These are phyloP conservation scores for Leucocoprinus sp. DNA, from an alignment of 768 basidiomycete species.

Conservation along the genomic window DNA sequence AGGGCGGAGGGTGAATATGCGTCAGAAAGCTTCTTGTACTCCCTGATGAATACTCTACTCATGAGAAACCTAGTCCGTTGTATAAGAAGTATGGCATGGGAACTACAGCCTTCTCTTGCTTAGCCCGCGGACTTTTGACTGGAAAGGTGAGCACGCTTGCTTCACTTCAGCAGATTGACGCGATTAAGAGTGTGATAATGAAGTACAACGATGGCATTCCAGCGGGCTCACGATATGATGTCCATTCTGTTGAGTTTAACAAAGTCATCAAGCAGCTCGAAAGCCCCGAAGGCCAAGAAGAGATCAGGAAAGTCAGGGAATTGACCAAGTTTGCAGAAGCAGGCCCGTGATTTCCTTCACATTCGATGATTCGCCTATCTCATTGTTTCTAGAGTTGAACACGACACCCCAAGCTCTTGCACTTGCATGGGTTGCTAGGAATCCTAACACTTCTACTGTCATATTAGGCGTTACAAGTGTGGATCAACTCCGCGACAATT, in stretches of 20 bases:
- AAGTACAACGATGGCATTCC: constrained; percentile 75
- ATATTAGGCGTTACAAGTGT: constrained; percentile 61
- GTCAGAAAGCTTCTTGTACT: constrained; percentile 22
- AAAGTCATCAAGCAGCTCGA: constrained; percentile 45
- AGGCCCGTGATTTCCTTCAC: constrained; percentile 21
- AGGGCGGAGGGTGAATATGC: constrained; percentile 76
- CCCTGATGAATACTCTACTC: not conserved
- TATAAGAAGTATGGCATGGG: constrained; percentile 63
- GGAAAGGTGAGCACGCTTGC: constrained; percentile 47
- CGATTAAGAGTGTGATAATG: not conserved
- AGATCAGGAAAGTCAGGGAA: constrained; percentile 63
- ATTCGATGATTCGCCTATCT: not conserved
- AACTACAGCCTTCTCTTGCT: constrained; percentile 67
- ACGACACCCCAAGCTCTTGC: constrained; percentile 59
- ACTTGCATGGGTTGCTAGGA: constrained; percentile 66
- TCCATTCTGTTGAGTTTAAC: constrained; percentile 45
- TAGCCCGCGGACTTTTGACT: constrained; percentile 68
- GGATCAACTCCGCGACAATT: constrained; percentile 56
- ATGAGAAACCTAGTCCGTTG: constrained; percentile 32
- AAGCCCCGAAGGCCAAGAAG: constrained; percentile 50
- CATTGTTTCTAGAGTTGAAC: constrained; percentile 37
- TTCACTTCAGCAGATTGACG: not conserved
- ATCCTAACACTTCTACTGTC: constrained; percentile 57
- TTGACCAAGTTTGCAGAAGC: constrained; percentile 60
- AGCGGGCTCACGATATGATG: constrained; percentile 59